Evolutionary conservation across 352 stramenopile genomes (phyloP).

Genomic region (Saprolegnia parasitica): DNA sequence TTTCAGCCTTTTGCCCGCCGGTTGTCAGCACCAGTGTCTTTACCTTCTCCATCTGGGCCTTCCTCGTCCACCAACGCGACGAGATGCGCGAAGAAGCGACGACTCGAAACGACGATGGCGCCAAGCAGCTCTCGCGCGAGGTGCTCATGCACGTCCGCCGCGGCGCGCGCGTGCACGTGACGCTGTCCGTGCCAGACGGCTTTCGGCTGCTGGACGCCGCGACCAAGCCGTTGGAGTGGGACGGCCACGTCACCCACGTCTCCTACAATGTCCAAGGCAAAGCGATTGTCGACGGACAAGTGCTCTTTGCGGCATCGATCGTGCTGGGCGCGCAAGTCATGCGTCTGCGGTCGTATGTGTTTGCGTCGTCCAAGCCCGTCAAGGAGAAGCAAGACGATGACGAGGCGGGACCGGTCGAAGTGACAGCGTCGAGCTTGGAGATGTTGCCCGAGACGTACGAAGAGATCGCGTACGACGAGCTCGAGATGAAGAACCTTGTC

Average conservation of each 20-base stretch:
- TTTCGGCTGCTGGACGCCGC: constrained; percentile 59
- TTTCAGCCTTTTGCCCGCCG: constrained; percentile 64
- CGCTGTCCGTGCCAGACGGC: constrained; percentile 52
- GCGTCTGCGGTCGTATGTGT: constrained; percentile 62
- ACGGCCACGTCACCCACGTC: constrained; percentile 59
- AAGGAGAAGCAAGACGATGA: constrained; percentile 40
- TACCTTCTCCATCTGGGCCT: constrained; percentile 69
- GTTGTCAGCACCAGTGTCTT: constrained; percentile 57
- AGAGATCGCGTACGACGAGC: constrained; percentile 57
- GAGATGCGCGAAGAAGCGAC: constrained; percentile 63
- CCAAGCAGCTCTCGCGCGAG: constrained; percentile 46
- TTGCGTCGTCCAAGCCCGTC: constrained; percentile 37
- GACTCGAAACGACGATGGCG: constrained; percentile 39
- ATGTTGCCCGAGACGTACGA: constrained; percentile 69
- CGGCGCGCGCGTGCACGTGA: constrained; percentile 68
- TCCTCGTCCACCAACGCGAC: constrained; percentile 56
- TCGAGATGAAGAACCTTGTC: constrained; percentile 73
- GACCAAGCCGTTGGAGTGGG: constrained; percentile 66
- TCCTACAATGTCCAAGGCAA: constrained; percentile 62
- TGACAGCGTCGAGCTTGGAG: constrained; percentile 44
- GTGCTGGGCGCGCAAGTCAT: constrained; percentile 65
- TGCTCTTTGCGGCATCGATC: constrained; percentile 68
- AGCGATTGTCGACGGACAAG: constrained; percentile 44
- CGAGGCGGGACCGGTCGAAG: not conserved
- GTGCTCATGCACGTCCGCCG: constrained; percentile 65